A percentile compares a stretch with the other conserved stretches of the same genome.
phyloP scores from a whole-genome alignment of 2,329 filamentous ascomycete species.

The Fusarium nisikadoi region DNA sequence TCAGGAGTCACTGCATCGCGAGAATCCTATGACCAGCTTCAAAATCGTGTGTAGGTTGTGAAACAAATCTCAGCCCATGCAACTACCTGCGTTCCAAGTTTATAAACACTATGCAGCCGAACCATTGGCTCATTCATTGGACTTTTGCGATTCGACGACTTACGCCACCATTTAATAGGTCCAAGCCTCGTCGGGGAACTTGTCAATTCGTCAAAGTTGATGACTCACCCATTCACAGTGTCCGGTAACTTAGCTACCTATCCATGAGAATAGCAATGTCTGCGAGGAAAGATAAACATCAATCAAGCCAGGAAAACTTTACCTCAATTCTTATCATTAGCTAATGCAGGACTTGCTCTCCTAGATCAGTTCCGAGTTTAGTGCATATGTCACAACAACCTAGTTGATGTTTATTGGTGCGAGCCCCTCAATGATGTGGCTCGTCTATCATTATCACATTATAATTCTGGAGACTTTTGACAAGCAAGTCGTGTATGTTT shows the following conservation, averaged over 20 bases:
- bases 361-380: conserved; percentile 5
- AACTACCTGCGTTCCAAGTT: neutral
- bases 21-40: neutral
- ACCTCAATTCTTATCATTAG: neutral
- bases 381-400: neutral
- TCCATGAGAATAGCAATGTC: neutral
- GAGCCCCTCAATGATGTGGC: conserved; percentile 7
- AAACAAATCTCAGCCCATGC: neutral
- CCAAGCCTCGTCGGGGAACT: too few relatives aligned
- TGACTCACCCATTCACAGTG: neutral
- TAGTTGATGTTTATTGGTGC: conserved; percentile 17
- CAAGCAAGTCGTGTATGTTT: neutral
- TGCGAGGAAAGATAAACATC: neutral
- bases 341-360: conserved; percentile 14
- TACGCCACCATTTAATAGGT: neutral
- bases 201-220: neutral
- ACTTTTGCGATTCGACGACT: neutral
- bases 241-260: neutral
- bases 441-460: neutral
- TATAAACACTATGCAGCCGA: too few relatives aligned
- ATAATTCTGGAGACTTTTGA: neutral
- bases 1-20: neutral
- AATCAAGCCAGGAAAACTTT: neutral
- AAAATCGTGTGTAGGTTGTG: neutral
- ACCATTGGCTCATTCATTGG: neutral